A percentile compares a stretch with the other conserved stretches of the same genome.
phyloP scores from a whole-genome alignment of 192 early-diverging fungal genomes.

The Piromyces finnis region DNA sequence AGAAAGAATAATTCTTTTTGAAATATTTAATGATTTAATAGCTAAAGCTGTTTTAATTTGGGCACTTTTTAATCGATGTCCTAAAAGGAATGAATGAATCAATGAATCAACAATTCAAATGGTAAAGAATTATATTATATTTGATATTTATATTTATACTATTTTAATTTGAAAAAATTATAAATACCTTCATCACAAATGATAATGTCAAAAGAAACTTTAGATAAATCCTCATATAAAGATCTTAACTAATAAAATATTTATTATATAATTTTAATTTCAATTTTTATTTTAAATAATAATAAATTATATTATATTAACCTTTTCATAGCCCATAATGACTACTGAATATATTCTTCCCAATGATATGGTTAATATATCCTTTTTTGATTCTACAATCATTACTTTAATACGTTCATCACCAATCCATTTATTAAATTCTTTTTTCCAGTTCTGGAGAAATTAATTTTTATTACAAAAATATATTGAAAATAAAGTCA shows the following conservation, averaged over 20 bases:
- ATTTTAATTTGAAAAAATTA: too few relatives aligned
- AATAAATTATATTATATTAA: too few relatives aligned
- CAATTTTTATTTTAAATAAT: too few relatives aligned
- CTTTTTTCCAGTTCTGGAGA: conserved; percentile 27
- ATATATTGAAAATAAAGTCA: too few relatives aligned
- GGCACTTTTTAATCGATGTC: conserved; percentile 15
- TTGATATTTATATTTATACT: too few relatives aligned
- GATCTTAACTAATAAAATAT: background rate
- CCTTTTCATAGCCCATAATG: conserved; percentile 23
- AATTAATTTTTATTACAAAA: too few relatives aligned
- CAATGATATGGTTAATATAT: conserved; percentile 16
- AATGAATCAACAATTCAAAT: too few relatives aligned
- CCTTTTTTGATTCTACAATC: conserved; percentile 18
- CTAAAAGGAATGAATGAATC: background rate
- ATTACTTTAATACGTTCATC: conserved; percentile 18
- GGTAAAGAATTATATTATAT: too few relatives aligned
- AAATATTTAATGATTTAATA: conserved; percentile 10
- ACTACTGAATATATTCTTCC: conserved; percentile 21
- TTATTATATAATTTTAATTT: too few relatives aligned
- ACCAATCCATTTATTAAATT: conserved; percentile 40
- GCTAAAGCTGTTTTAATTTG: conserved; percentile 21
- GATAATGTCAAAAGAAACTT: background rate
- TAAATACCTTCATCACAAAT: conserved; percentile 2
- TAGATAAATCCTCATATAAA: background rate
- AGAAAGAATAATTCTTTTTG: conserved; percentile 17